Percentiles rank a stretch among this genome's conserved stretches.
phyloP scores from a whole-genome alignment of 257 asterid species.

The Salvia rosmarinus region DNA sequence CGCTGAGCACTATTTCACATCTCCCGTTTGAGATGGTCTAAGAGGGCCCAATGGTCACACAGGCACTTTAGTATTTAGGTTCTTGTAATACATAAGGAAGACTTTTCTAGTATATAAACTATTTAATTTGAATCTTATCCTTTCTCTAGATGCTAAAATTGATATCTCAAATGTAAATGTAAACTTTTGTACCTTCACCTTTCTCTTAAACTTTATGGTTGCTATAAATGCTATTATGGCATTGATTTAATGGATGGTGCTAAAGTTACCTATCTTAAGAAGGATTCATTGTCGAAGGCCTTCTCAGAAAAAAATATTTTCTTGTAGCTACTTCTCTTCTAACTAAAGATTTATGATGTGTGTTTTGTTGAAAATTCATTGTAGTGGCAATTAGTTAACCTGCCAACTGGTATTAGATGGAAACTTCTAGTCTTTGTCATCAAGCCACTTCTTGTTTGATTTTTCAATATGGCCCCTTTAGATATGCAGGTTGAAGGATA shows the following conservation, averaged over 20 bases:
- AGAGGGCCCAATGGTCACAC: background rate
- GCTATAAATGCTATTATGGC: background rate
- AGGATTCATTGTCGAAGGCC: background rate
- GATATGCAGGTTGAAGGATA: slow-evolving; percentile 91
- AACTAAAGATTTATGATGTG: background rate
- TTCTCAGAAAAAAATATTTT: background rate
- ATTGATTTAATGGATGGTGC: background rate
- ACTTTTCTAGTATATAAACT: background rate
- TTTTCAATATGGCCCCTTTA: slow-evolving; percentile 48
- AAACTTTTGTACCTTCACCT: slow-evolving; percentile 1
- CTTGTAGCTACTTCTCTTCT: background rate
- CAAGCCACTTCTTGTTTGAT: slow-evolving; percentile 47
- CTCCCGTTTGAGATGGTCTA: too few species aligned
- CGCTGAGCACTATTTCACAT: too few species aligned
- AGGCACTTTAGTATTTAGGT: slow-evolving; percentile 3
- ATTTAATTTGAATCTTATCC: background rate
- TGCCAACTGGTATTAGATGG: slow-evolving; percentile 24
- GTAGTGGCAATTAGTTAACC: slow-evolving; percentile 4
- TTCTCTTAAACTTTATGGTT: background rate
- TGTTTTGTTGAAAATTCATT: background rate
- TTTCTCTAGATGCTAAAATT: background rate
- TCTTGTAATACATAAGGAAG: background rate
- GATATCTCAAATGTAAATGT: background rate
- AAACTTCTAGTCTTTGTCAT: slow-evolving; percentile 19
- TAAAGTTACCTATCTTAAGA: slow-evolving; percentile 3